These are phyloP conservation scores for Entoloma clypeatum DNA, from an alignment of 1,284 basidiomycete species.

Conservation along the genomic window DNA sequence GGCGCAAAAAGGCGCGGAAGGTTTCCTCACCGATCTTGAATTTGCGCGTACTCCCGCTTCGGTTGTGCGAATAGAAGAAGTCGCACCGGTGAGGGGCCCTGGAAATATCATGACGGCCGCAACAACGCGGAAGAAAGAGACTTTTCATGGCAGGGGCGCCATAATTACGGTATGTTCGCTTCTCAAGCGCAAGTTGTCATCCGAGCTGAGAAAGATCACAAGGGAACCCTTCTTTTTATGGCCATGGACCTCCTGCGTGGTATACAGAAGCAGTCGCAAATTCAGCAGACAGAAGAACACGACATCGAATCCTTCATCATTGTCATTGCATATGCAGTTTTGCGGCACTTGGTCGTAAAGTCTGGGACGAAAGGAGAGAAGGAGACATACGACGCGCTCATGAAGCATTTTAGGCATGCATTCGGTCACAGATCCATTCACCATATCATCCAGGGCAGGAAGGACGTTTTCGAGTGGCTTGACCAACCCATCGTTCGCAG, in stretches of 20 bases:
- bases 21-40: conserved; percentile 16
- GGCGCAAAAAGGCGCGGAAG: conserved; percentile 7
- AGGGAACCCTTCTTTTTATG: conserved; percentile 14
- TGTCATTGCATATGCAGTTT: conserved; percentile 6
- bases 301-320: conserved; percentile 11
- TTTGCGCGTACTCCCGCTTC: conserved; percentile 5
- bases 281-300: conserved; percentile 7
- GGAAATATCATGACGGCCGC: conserved; percentile 4
- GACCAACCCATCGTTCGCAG: too few species aligned
- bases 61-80: too few species aligned
- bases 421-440: too few species aligned
- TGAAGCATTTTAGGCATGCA: too few species aligned
- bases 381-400: too few species aligned
- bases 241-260: conserved; percentile 7
- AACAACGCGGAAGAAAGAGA: neutral
- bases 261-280: neutral
- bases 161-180: neutral
- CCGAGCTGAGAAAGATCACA: neutral
- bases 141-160: neutral
- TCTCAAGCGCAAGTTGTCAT: neutral
- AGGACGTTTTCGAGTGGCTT: too few species aligned
- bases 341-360: neutral
- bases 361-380: too few species aligned
- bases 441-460: too few species aligned
- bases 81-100: too few species aligned